Percentiles rank a stretch among this genome's conserved stretches.
Conservation (phyloP, 352 stramenopile genomes). For the Hyaloperonospora brassicae region DNA sequence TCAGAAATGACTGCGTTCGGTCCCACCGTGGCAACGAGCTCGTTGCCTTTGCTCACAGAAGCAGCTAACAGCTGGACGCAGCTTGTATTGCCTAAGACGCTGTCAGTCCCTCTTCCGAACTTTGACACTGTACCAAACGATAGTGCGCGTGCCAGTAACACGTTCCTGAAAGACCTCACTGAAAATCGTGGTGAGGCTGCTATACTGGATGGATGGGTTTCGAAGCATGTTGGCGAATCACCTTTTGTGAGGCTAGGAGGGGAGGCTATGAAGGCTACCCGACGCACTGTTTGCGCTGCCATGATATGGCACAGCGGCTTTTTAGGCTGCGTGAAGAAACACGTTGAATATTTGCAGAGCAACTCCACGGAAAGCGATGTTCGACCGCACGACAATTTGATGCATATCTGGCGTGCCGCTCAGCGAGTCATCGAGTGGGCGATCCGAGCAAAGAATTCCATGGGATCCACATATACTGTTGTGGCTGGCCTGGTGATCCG, state of each 20-base stretch:
- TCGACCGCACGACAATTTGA: slow-evolving; percentile 81
- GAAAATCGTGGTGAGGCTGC: slow-evolving; percentile 47
- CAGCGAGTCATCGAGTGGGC: slow-evolving; percentile 86
- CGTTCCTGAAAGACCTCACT: slow-evolving; percentile 68
- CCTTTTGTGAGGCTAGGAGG: slow-evolving; percentile 71
- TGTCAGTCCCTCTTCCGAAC: slow-evolving; percentile 24
- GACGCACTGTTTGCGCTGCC: slow-evolving; percentile 71
- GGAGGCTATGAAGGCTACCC: slow-evolving; percentile 82
- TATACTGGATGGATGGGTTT: slow-evolving; percentile 68
- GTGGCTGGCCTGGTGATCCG: slow-evolving; percentile 73
- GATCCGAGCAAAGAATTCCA: slow-evolving; percentile 84
- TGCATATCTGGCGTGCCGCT: slow-evolving; percentile 85
- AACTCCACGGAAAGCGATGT: slow-evolving; percentile 40
- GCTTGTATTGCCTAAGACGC: slow-evolving; percentile 53
- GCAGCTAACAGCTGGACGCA: slow-evolving; percentile 48
- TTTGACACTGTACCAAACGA: slow-evolving; percentile 13
- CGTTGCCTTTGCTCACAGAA: slow-evolving; percentile 35
- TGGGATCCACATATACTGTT: slow-evolving; percentile 75
- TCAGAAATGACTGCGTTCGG: slow-evolving; percentile 43
- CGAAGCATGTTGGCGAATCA: slow-evolving; percentile 75
- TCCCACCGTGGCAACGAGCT: slow-evolving; percentile 6
- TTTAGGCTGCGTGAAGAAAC: slow-evolving; percentile 46
- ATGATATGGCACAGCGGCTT: slow-evolving; percentile 88
- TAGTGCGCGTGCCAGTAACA: slow-evolving; percentile 15
- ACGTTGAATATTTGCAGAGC: slow-evolving; percentile 39